Conservation (phyloP, 805 yeast genomes). For the Monosporozyma aquatica region DNA sequence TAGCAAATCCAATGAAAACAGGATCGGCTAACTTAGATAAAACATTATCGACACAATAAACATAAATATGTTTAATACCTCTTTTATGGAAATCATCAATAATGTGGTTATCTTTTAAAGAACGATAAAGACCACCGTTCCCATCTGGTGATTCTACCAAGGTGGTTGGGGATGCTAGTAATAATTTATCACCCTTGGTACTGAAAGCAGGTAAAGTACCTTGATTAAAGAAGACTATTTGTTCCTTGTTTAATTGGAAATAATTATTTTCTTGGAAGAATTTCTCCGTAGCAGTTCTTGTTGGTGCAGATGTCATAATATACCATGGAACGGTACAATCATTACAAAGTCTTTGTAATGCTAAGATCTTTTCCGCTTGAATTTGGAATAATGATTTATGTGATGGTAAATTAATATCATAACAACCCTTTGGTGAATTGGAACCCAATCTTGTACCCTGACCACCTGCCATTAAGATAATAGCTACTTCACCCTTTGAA, state of each 20-base stretch:
- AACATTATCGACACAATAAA: slow-evolving; percentile 95
- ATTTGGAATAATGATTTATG: slow-evolving; percentile 78
- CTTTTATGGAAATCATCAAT: slow-evolving; percentile 56
- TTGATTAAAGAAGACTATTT: slow-evolving; percentile 80
- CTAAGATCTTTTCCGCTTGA: slow-evolving; percentile 77
- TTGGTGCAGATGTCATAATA: slow-evolving; percentile 91
- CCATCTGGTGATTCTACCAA: slow-evolving; percentile 93
- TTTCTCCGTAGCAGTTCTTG: slow-evolving; percentile 61
- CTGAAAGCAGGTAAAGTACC: slow-evolving; percentile 90
- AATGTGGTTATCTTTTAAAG: slow-evolving; percentile 54
- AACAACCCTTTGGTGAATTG: slow-evolving; percentile 87
- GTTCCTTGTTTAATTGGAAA: slow-evolving; percentile 58
- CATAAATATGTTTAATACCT: slow-evolving; percentile 82
- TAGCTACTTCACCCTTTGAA: slow-evolving; percentile 67
- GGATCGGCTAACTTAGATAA: slow-evolving; percentile 93
- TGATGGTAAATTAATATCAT: slow-evolving; percentile 77
- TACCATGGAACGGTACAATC: slow-evolving; percentile 57
- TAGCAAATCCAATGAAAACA: slow-evolving; percentile 70
- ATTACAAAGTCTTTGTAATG: slow-evolving; percentile 40
- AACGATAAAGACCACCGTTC: slow-evolving; percentile 92
- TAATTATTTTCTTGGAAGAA: slow-evolving; percentile 54
- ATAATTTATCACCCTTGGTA: slow-evolving; percentile 56
- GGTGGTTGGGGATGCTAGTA: slow-evolving; percentile 45
- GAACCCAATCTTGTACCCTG: slow-evolving; percentile 96
- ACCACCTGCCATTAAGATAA: slow-evolving; percentile 94